Percentiles rank a stretch among this genome's conserved stretches.
phyloP scores from a whole-genome alignment of 345 rosid species.

The Syzygium aromaticum region DNA sequence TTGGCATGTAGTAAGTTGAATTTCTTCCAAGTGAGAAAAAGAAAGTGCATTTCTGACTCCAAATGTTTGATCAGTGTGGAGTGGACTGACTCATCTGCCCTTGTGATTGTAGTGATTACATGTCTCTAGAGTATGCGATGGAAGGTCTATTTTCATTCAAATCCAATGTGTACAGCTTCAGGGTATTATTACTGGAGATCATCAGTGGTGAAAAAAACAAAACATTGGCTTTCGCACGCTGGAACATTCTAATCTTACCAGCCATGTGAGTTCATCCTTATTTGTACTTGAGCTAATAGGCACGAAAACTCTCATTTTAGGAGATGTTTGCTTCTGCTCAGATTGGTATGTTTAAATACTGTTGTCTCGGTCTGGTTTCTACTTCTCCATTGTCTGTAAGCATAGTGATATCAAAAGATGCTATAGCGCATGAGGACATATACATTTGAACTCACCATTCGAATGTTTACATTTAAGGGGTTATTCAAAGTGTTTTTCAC shows the following conservation, averaged over 20 bases:
- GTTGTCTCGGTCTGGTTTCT: neutral
- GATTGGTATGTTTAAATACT: neutral
- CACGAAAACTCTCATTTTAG: neutral
- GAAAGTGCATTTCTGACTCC: neutral
- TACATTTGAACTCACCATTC: neutral
- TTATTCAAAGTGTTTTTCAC: neutral
- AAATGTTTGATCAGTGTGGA: neutral
- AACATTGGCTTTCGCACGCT: conserved; percentile 36
- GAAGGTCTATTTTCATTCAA: conserved; percentile 66
- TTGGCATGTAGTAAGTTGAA: conserved; percentile 56
- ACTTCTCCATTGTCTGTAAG: neutral
- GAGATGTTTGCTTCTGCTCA: neutral
- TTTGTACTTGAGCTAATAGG: neutral
- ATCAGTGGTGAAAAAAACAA: conserved; percentile 46
- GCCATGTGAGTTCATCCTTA: conserved; percentile 32
- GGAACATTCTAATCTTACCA: conserved; percentile 31
- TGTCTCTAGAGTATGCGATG: conserved; percentile 80
- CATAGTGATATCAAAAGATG: neutral
- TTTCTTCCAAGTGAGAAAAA: neutral
- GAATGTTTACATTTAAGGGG: neutral
- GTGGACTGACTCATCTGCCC: neutral
- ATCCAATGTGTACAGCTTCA: conserved; percentile 69
- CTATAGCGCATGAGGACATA: neutral
- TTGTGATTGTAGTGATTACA: conserved; percentile 43
- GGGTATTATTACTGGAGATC: conserved; percentile 59